A percentile compares a stretch with the other conserved stretches of the same genome.
Evolutionary conservation across 345 rosid species (phyloP).

Genomic region (Lepidium aucheri): DNA sequence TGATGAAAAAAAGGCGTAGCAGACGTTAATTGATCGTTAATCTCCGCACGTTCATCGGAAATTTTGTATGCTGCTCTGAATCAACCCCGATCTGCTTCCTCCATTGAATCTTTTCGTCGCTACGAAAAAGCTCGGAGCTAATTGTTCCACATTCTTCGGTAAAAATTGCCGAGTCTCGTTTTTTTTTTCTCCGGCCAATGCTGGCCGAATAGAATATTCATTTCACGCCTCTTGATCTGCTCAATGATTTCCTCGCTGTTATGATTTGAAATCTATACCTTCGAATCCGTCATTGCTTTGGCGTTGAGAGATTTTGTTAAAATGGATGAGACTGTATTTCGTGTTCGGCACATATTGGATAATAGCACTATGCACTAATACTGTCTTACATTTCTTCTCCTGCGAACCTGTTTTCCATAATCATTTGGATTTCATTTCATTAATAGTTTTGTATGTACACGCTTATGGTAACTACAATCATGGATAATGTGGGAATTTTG

Average conservation of each 20-base stretch:
- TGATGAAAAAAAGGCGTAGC: background rate
- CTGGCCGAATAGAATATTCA: background rate
- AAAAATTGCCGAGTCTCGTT: background rate
- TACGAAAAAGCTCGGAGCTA: background rate
- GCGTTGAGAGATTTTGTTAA: background rate
- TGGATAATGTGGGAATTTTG: background rate
- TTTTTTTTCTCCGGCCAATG: background rate
- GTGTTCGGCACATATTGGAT: background rate
- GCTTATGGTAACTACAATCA: too few species aligned
- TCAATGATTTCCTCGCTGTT: background rate
- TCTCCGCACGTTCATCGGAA: conserved; percentile 25
- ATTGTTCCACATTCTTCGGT: conserved; percentile 6
- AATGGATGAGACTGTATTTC: background rate
- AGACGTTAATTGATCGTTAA: conserved; percentile 2
- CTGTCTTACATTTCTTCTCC: background rate
- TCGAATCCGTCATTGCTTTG: background rate
- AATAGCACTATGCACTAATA: background rate
- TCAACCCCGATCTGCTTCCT: conserved; percentile 3
- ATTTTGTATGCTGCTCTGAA: conserved; percentile 4
- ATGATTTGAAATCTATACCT: background rate
- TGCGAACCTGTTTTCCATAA: background rate
- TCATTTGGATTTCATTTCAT: too few species aligned
- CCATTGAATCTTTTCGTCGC: background rate
- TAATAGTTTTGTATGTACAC: too few species aligned
- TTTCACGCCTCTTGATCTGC: conserved; percentile 14